These are phyloP conservation scores for Malassezia japonica DNA, from an alignment of 1,284 basidiomycete genomes.

Conservation along the genomic window DNA sequence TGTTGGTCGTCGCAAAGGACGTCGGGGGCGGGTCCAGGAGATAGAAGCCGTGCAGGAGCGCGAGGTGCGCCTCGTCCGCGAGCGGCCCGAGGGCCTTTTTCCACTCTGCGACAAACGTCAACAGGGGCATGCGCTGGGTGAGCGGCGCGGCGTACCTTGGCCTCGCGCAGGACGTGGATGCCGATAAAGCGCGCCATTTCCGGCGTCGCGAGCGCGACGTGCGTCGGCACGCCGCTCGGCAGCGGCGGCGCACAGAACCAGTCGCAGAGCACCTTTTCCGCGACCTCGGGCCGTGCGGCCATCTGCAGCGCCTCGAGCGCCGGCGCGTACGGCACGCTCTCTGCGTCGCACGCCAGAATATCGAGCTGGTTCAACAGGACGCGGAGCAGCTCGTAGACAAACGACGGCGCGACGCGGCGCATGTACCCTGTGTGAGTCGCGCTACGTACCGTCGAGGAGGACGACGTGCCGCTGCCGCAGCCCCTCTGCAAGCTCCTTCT, in stretches of 20 bases:
- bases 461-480: slow-evolving; percentile 26
- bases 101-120: slow-evolving; percentile 20
- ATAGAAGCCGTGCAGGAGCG: slow-evolving; percentile 20
- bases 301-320: slow-evolving; percentile 20
- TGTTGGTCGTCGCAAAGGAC: slow-evolving; percentile 12
- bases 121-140: slow-evolving; percentile 17
- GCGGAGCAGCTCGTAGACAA: slow-evolving; percentile 21
- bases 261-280: slow-evolving; percentile 22
- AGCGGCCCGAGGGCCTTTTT: neutral
- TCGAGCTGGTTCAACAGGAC: slow-evolving; percentile 32
- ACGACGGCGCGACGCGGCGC: slow-evolving; percentile 27
- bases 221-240: slow-evolving; percentile 1
- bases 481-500: slow-evolving; percentile 27
- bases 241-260: slow-evolving; percentile 27
- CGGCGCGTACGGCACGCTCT: slow-evolving; percentile 23
- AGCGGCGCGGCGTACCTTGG: no score
- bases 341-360: slow-evolving; percentile 25
- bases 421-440: slow-evolving; percentile 16
- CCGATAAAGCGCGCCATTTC: slow-evolving; percentile 15
- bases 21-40: slow-evolving; percentile 28
- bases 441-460: slow-evolving; percentile 27
- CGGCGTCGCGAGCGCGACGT: slow-evolving; percentile 21
- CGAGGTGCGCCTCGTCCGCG: slow-evolving; percentile 6
- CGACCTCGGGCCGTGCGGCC: slow-evolving; percentile 20
- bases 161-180: slow-evolving; percentile 18